Evolutionary conservation across 768 basidiomycete genomes (phyloP), one percentile per base, ranked within the genome.

Genomic region (Mycena sanguinolenta): DNA sequence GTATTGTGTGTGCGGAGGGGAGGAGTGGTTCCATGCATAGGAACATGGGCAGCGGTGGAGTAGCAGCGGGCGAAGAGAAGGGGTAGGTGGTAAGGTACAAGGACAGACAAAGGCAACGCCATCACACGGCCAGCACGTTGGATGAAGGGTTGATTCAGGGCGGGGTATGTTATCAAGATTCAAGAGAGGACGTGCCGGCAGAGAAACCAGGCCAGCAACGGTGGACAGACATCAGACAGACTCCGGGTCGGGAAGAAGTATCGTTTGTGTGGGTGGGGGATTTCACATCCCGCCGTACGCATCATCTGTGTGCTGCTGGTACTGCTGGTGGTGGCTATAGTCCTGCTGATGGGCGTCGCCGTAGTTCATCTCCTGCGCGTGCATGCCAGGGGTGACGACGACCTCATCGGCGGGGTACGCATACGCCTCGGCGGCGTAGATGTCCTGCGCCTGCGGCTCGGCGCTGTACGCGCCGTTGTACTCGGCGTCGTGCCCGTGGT

Each of bases 391-490:
- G 82, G 66, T 83, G 79, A 70, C 81, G 79, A 67, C 68, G 27
- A 76, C 71, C 12, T 83, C 84, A 9, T 80, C 73, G 27, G 75
- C 82, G 62, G 84, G 85, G 23, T 82, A 82, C 3, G 82, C 83
- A 73, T 86, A 87, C 0, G 82, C 83, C 62, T 87, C 84, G 21
- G 82, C 75, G 63, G 85, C 82, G 73, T 84, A 85, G 19, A 79
- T 67, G 4, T 69, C 73, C 71, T 85, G 84, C 9, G 70, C 69
- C 60, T 82, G 81, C 8, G 85, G 84, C 60, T 86, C 77, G 3
- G 83, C 79, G 73, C 83, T 83, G 74, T 84, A 86, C 10, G 80
- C 78, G 32, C 83, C 84, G 25, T 76, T 77, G 63, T 79, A 76
- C 17, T 77, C 79, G 16, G 64, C 71, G 8, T 78, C 80, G 66